These are phyloP conservation scores for Phytophthora pseudosyringae DNA, from an alignment of 352 stramenopile genomes.

Conservation along the genomic window DNA sequence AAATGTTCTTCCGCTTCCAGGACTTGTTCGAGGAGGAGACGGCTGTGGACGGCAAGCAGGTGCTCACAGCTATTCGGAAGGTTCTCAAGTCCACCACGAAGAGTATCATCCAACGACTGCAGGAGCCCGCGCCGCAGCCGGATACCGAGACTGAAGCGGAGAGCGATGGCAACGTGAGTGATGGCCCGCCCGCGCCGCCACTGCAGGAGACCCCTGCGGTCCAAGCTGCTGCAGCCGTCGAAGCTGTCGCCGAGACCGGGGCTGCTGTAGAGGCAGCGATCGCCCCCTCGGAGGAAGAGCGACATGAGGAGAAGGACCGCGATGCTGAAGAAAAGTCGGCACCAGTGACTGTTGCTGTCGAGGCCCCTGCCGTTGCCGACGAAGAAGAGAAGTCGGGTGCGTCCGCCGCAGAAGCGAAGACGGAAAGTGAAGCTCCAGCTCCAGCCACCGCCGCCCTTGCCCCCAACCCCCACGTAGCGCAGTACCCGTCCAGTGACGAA, in stretches of 20 bases:
- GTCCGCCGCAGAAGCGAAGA: constrained; percentile 6
- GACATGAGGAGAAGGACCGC: constrained; percentile 5
- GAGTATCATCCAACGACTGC: constrained; percentile 62
- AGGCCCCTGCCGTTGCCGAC: neutral
- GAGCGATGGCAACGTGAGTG: constrained; percentile 40
- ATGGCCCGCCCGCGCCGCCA: constrained; percentile 48
- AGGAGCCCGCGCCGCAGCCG: constrained; percentile 35
- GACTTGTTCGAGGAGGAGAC: constrained; percentile 79
- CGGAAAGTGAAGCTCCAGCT: constrained; percentile 7
- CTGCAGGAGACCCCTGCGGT: constrained; percentile 14
- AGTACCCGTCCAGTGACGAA: constrained; percentile 43
- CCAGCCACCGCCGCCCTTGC: constrained; percentile 4
- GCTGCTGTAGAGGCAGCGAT: constrained; percentile 17
- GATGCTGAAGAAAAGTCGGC: constrained; percentile 22
- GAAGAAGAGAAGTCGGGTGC: constrained; percentile 13
- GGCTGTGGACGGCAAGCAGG: constrained; percentile 68
- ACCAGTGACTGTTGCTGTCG: neutral
- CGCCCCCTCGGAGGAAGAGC: constrained; percentile 5
- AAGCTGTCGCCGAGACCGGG: constrained; percentile 13
- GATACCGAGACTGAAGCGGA: constrained; percentile 28
- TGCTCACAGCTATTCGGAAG: constrained; percentile 76
- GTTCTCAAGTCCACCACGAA: constrained; percentile 84
- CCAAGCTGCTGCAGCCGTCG: constrained; percentile 7
- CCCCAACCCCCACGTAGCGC: constrained; percentile 9
- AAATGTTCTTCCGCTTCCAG: constrained; percentile 87